Evolutionary conservation across 2,329 filamentous ascomycete species (phyloP).

Genomic region (Periconia sp.): DNA sequence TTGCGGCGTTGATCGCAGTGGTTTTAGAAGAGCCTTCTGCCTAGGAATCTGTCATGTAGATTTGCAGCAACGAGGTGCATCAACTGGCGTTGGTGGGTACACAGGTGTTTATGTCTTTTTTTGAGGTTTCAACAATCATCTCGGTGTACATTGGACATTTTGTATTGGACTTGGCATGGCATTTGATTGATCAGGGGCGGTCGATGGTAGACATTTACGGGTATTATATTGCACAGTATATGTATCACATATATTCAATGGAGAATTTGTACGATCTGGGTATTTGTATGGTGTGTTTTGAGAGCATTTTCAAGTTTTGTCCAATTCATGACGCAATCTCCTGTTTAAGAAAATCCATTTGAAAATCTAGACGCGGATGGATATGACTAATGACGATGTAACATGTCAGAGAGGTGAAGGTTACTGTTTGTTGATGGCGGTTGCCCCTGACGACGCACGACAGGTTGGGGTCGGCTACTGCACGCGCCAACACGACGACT

Average conservation of each 20-base stretch:
- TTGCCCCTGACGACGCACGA: slow-evolving; percentile 24
- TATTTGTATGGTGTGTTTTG: no score
- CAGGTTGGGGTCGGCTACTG: slow-evolving; percentile 23
- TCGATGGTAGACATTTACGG: no score
- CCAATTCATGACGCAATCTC: no score
- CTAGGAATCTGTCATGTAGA: slow-evolving; percentile 19
- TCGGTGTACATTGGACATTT: not conserved
- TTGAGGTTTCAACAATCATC: not conserved
- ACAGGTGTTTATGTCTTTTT: slow-evolving; percentile 1
- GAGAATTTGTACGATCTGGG: no score
- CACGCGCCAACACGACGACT: slow-evolving; percentile 18
- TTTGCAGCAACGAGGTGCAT: slow-evolving; percentile 21
- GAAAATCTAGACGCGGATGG: no score
- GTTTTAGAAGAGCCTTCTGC: slow-evolving; percentile 30
- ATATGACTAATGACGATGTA: no score
- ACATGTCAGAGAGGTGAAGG: not conserved
- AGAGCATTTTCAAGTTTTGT: no score
- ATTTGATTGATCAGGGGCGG: no score
- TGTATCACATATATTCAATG: no score
- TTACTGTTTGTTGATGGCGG: slow-evolving; percentile 13
- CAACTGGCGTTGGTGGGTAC: slow-evolving; percentile 23
- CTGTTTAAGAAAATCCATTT: no score
- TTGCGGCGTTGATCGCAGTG: slow-evolving; percentile 75
- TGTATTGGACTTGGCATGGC: no score
- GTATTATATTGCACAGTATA: no score